Evolutionary conservation across 2,329 filamentous ascomycete genomes (phyloP), one percentile per base, ranked within the genome.

Genomic region (Chrysoporthe puriensis): DNA sequence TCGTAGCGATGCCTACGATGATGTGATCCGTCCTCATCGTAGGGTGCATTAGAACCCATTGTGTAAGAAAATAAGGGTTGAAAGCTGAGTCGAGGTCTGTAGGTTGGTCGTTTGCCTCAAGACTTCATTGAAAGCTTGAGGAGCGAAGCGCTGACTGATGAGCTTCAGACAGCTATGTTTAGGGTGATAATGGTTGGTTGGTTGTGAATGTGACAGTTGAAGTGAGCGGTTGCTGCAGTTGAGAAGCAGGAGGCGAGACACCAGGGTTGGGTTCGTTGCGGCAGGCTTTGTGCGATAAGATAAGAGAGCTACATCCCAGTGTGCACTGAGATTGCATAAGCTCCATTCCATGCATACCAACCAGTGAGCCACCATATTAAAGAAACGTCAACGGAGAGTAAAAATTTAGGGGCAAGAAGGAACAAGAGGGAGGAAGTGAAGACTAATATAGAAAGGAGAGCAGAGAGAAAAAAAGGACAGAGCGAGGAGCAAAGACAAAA

Each of bases 31-130:
- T 13, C 62, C 21, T 65, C 34, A 14, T 68, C 62, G 42, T 61
- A 61, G 56, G 9, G 16, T 18, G 26, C 42, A 16, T 36, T 62
- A 34, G 66, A 65, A 34, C 66, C 66, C 66, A 68, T 68, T 16
- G 52, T 64, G 32, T 7, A 34, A 4, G 40, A 32, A 26, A 61
- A 8, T 32, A 18, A 26, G 21, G 2, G 14, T 48, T 21, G 6
- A n/a, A 32, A 32, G 16, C 14, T 18, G 18, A 18, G 59, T 34
- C 7, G 42, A 34, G 16, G 18, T 34, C 13, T 16, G 14, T 3
- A 16, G 26, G 26, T 34, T 26, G 50, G 4, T 13, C 9, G 16
- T 21, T 54, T 34, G 50, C 50, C 32, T 16, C 26, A 8, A 34
- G 9, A 16, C 32, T 32, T 18, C n/a, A 52, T 11, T 14, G 9